Evolutionary conservation across 805 yeast genomes (phyloP).

Genomic region (Teunomyces stri): DNA sequence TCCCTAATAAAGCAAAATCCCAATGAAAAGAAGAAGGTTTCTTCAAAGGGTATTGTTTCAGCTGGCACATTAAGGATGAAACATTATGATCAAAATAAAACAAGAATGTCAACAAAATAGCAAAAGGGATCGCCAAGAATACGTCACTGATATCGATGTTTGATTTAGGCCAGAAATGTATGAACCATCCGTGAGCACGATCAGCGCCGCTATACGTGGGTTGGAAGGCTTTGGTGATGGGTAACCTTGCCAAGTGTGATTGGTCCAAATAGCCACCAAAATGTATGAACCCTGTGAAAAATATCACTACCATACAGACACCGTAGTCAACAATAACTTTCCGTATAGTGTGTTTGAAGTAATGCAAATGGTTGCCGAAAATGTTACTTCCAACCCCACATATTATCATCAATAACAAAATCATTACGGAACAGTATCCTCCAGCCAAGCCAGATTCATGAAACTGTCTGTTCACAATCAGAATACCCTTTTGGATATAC

Average conservation of each 20-base stretch:
- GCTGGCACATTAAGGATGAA: conserved; percentile 90
- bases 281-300: conserved; percentile 91
- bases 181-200: conserved; percentile 69
- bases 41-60: conserved; percentile 69
- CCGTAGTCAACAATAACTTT: conserved; percentile 83
- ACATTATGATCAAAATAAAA: conserved; percentile 96
- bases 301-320: conserved; percentile 76
- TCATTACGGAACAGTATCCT: conserved; percentile 73
- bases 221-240: conserved; percentile 66
- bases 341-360: conserved; percentile 58
- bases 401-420: conserved; percentile 71
- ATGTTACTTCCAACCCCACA: conserved; percentile 64
- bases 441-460: conserved; percentile 31
- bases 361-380: conserved; percentile 60
- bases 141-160: conserved; percentile 68
- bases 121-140: conserved; percentile 91
- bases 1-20: conserved; percentile 81
- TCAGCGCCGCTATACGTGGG: conserved; percentile 53
- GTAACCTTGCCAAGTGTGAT: conserved; percentile 59
- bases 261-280: conserved; percentile 75
- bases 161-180: conserved; percentile 62
- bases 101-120: conserved; percentile 73
- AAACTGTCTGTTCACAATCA: conserved; percentile 74
- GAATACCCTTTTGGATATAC: conserved; percentile 87
- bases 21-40: conserved; percentile 93